Evolutionary conservation across 257 asterid species (phyloP).

Genomic region (Plantago ovata): DNA sequence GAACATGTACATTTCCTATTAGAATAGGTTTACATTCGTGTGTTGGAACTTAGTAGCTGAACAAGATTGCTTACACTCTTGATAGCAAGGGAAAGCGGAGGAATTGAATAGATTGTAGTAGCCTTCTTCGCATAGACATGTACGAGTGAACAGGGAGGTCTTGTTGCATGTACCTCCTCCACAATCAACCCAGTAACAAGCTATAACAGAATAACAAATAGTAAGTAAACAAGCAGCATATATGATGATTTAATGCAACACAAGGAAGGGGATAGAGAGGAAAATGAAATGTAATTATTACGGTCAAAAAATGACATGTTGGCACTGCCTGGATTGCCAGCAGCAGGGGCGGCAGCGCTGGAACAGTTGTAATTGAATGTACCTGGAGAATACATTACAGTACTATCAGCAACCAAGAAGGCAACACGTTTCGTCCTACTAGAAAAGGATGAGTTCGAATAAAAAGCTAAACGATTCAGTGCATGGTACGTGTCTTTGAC

Average conservation of each 20-base stretch:
- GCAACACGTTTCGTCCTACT: neutral
- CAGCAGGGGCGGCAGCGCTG: constrained; percentile 32
- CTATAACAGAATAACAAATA: constrained; percentile 19
- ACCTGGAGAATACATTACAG: constrained; percentile 33
- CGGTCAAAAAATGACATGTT: constrained; percentile 49
- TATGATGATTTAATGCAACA: neutral
- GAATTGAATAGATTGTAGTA: constrained; percentile 53
- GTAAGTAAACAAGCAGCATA: neutral
- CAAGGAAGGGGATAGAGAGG: neutral
- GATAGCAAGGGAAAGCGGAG: constrained; percentile 58
- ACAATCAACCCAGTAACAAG: constrained; percentile 53
- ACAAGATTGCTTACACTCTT: constrained; percentile 40
- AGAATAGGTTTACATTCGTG: neutral
- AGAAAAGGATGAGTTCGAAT: no score
- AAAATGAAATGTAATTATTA: constrained; percentile 19
- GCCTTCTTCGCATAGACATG: constrained; percentile 54
- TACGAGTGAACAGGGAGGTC: constrained; percentile 36
- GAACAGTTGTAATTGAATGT: constrained; percentile 41
- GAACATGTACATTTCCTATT: neutral
- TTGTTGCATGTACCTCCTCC: constrained; percentile 72
- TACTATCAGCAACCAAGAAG: neutral
- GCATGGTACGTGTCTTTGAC: neutral
- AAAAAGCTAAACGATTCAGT: no score
- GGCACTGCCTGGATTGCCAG: constrained; percentile 21
- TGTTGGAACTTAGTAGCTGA: no score